Evolutionary conservation across 1,284 basidiomycete genomes (phyloP).

Genomic region (Cryptococcus floricola): DNA sequence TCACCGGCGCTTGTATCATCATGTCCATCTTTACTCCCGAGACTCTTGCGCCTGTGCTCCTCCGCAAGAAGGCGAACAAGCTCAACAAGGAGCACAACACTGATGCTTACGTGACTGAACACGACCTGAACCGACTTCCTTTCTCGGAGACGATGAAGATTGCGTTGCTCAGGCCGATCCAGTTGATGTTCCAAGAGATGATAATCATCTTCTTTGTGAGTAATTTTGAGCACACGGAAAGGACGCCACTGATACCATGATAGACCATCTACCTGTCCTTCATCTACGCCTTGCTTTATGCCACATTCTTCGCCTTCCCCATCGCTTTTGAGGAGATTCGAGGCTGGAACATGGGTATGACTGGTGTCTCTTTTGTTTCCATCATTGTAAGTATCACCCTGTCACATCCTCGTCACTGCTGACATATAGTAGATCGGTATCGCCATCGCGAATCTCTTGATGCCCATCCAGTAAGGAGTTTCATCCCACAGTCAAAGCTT

Average conservation of each 20-base stretch:
- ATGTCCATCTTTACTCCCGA: conserved; percentile 45
- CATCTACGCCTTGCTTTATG: conserved; percentile 49
- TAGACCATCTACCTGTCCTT: conserved; percentile 46
- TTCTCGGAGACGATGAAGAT: conserved; percentile 42
- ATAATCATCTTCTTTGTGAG: conserved; percentile 49
- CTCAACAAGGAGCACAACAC: conserved; percentile 48
- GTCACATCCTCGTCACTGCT: not conserved
- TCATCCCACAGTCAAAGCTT: too few species aligned
- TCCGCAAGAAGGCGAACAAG: conserved; percentile 41
- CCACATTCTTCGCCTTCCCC: conserved; percentile 46
- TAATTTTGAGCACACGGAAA: not conserved
- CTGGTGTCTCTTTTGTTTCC: conserved; percentile 45
- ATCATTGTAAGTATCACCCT: conserved; percentile 29
- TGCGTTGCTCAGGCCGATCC: conserved; percentile 46
- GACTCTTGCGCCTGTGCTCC: conserved; percentile 47
- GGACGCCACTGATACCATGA: not conserved
- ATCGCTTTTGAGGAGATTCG: conserved; percentile 45
- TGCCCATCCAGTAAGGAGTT: conserved; percentile 26
- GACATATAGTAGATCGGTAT: conserved; percentile 29
- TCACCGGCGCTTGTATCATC: conserved; percentile 38
- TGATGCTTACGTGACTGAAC: conserved; percentile 40
- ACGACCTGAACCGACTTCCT: conserved; percentile 25
- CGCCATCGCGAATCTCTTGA: conserved; percentile 25
- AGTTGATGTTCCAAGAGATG: conserved; percentile 49
- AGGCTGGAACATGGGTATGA: conserved; percentile 43